Percentiles rank a stretch among this genome's conserved stretches.
These are phyloP conservation scores for Breviolum minutum DNA, from an alignment of 73 alveolate species.

Conservation along the genomic window DNA sequence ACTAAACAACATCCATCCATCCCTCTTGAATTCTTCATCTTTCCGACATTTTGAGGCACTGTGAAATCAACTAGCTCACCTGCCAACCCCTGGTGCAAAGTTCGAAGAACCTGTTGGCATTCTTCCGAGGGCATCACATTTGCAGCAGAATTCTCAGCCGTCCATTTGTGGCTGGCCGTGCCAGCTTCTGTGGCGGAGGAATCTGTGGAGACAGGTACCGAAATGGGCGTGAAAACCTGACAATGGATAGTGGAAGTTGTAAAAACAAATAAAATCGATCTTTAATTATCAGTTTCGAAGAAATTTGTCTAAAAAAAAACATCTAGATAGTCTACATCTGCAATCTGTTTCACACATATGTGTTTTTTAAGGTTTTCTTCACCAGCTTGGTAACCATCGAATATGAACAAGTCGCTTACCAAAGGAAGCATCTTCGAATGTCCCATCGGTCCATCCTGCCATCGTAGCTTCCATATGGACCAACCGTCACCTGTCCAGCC, in stretches of 20 bases:
- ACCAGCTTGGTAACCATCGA: background rate
- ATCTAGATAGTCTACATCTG: too few species aligned
- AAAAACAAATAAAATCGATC: too few species aligned
- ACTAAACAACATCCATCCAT: background rate
- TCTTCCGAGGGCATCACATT: background rate
- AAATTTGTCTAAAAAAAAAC: too few species aligned
- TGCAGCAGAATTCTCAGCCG: too few species aligned
- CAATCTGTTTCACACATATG: too few species aligned
- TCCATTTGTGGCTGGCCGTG: too few species aligned
- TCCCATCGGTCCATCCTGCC: conserved; percentile 88
- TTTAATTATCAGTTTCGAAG: too few species aligned
- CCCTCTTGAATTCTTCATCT: background rate
- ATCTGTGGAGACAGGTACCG: too few species aligned
- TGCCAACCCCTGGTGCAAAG: background rate
- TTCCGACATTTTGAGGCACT: background rate
- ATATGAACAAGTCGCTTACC: conserved; percentile 11
- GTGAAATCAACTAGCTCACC: conserved; percentile 34
- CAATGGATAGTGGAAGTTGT: too few species aligned
- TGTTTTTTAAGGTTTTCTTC: too few species aligned
- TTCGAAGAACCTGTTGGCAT: conserved; percentile 9
- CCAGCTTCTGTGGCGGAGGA: too few species aligned
- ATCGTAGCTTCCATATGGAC: conserved; percentile 74
- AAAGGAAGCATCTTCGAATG: conserved; percentile 82
- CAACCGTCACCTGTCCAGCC: conserved; percentile 60
- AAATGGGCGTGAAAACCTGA: too few species aligned